Percentiles rank a stretch among this genome's conserved stretches.
phyloP scores from a whole-genome alignment of 2,329 filamentous ascomycete species.

The Gremmenia infestans region DNA sequence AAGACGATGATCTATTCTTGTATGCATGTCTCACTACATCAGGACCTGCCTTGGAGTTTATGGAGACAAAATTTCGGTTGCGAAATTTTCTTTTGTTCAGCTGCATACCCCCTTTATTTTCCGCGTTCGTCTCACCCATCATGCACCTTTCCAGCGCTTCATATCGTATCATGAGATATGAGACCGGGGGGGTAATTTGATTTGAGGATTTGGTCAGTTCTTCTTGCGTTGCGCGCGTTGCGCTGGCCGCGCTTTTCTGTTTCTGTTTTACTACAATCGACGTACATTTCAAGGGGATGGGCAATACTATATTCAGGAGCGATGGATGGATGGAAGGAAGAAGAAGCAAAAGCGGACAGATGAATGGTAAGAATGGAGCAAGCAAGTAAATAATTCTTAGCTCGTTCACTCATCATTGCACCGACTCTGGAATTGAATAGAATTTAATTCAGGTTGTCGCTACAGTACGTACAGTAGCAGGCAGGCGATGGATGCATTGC shows the following conservation, averaged over 20 bases:
- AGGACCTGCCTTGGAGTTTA: background rate
- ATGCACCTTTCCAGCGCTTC: background rate
- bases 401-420: too few relatives aligned
- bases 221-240: constrained; percentile 3
- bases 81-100: constrained; percentile 4
- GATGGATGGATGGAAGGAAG: background rate
- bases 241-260: constrained; percentile 6
- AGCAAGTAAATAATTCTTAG: background rate
- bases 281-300: too few relatives aligned
- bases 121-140: background rate
- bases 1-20: constrained; percentile 21
- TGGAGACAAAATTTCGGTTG: constrained; percentile 3
- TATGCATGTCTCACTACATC: constrained; percentile 16
- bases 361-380: too few relatives aligned
- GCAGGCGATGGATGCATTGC: too few relatives aligned
- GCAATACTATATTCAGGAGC: background rate
- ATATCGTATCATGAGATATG: background rate
- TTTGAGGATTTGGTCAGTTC: background rate
- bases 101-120: constrained; percentile 8
- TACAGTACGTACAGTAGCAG: too few relatives aligned
- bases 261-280: background rate
- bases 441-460: too few relatives aligned
- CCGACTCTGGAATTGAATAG: too few relatives aligned
- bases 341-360: background rate
- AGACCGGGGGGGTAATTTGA: background rate